phyloP scores from a whole-genome alignment of 768 basidiomycete genomes.

The Pleurotus giganteus region DNA sequence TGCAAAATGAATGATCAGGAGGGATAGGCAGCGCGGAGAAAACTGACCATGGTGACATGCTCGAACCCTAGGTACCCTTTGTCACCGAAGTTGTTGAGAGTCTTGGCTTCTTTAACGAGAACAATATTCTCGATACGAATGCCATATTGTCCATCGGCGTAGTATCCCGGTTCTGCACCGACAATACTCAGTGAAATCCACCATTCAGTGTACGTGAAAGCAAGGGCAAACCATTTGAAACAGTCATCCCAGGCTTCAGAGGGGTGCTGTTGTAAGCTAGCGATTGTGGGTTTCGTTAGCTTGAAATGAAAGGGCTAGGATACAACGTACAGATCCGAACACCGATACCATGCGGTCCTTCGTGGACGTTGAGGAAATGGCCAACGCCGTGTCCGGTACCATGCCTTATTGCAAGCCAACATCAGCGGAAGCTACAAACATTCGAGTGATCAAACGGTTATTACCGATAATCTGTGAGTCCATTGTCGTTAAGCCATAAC shows the following conservation, averaged over 20 bases:
- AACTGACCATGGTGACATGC: conserved; percentile 76
- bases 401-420: conserved; percentile 46
- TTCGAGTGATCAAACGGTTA: not conserved
- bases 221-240: conserved; percentile 56
- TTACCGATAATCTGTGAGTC: conserved; percentile 54
- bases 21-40: not conserved
- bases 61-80: conserved; percentile 87
- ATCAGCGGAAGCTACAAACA: not conserved
- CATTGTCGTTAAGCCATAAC: conserved; percentile 1
- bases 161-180: conserved; percentile 77
- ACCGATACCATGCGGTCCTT: conserved; percentile 72
- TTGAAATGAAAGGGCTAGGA: not conserved
- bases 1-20: not conserved
- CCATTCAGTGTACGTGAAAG: not conserved
- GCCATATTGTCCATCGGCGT: conserved; percentile 86
- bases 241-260: conserved; percentile 82
- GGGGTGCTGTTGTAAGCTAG: conserved; percentile 68
- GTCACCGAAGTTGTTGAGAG: conserved; percentile 76
- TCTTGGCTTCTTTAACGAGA: conserved; percentile 67
- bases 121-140: conserved; percentile 93
- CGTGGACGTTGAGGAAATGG: conserved; percentile 92
- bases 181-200: not conserved
- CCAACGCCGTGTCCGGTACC: conserved; percentile 96
- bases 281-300: not conserved
- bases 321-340: conserved; percentile 42